phyloP scores from a whole-genome alignment of 345 rosid genomes.

The Hibiscus trionum region DNA sequence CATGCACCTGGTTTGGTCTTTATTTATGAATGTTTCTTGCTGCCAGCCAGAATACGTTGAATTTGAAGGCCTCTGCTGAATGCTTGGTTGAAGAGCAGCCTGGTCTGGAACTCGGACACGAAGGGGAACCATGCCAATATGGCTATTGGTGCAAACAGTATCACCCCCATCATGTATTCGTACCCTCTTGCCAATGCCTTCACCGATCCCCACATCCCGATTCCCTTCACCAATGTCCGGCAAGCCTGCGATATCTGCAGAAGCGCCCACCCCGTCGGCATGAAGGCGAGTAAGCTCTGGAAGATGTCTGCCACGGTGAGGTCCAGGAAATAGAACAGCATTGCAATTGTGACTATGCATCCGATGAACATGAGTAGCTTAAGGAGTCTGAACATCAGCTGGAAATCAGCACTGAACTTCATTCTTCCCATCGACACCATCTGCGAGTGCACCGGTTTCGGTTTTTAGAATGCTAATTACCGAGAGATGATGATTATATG shows the following conservation, averaged over 20 bases:
- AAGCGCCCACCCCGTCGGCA: conserved; percentile 93
- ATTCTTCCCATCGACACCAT: conserved; percentile 89
- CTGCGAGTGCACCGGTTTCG: conserved; percentile 23
- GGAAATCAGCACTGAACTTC: conserved; percentile 96
- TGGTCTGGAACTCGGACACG: conserved; percentile 87
- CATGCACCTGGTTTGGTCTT: neutral
- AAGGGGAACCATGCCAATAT: conserved; percentile 90
- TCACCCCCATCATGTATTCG: conserved; percentile 76
- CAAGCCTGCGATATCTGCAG: conserved; percentile 85
- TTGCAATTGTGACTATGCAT: conserved; percentile 39
- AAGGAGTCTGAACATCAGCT: conserved; percentile 86
- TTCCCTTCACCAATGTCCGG: conserved; percentile 44
- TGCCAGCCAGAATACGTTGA: conserved; percentile 85
- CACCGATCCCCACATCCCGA: conserved; percentile 92
- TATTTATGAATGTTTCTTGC: conserved; percentile 45
- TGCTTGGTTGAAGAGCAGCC: conserved; percentile 93
- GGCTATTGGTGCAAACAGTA: conserved; percentile 63
- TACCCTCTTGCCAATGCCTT: conserved; percentile 88
- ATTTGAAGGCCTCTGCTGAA: conserved; percentile 98
- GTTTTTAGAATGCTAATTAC: neutral
- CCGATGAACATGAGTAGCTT: conserved; percentile 71
- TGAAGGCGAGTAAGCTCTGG: conserved; percentile 68
- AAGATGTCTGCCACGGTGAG: conserved; percentile 79
- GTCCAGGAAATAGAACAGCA: conserved; percentile 63
- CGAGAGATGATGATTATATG: neutral